phyloP scores from a whole-genome alignment of 1,284 basidiomycete genomes.

The Wolfiporia cocos region DNA sequence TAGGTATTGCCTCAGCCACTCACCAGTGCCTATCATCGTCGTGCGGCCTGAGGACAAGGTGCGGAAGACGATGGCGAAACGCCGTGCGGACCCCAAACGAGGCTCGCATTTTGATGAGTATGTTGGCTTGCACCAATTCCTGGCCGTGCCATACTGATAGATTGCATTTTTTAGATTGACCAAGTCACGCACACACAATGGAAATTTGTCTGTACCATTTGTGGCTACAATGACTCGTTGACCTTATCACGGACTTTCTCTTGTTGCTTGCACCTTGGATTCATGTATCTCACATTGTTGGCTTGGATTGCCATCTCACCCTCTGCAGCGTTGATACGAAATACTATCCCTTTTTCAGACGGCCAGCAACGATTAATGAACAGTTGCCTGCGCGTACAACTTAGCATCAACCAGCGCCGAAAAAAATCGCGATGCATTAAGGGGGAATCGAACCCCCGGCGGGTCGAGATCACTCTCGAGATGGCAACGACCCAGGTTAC shows the following conservation, averaged over 20 bases:
- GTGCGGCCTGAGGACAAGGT: constrained; percentile 86
- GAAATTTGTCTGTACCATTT: constrained; percentile 3
- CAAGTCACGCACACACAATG: constrained; percentile 3
- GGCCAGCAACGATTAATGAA: no score
- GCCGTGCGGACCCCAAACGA: constrained; percentile 79
- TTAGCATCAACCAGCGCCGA: no score
- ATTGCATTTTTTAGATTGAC: background rate
- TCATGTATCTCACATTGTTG: no score
- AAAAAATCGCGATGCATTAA: constrained; percentile 9
- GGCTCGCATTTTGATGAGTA: constrained; percentile 73
- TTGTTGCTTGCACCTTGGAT: no score
- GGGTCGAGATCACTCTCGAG: constrained; percentile 38
- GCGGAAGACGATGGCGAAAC: constrained; percentile 77
- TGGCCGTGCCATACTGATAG: background rate
- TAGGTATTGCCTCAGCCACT: constrained; percentile 83
- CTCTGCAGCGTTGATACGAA: no score
- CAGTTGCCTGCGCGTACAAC: no score
- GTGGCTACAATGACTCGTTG: constrained; percentile 5
- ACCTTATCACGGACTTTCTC: background rate
- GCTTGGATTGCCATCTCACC: no score
- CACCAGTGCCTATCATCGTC: constrained; percentile 89
- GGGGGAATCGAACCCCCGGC: constrained; percentile 74
- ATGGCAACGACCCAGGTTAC: constrained; percentile 10
- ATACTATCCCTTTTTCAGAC: no score
- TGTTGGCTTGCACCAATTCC: no score